Percentiles rank a stretch among this genome's conserved stretches.
phyloP scores from a whole-genome alignment of 1,284 basidiomycete genomes.

The Ustilago curta region DNA sequence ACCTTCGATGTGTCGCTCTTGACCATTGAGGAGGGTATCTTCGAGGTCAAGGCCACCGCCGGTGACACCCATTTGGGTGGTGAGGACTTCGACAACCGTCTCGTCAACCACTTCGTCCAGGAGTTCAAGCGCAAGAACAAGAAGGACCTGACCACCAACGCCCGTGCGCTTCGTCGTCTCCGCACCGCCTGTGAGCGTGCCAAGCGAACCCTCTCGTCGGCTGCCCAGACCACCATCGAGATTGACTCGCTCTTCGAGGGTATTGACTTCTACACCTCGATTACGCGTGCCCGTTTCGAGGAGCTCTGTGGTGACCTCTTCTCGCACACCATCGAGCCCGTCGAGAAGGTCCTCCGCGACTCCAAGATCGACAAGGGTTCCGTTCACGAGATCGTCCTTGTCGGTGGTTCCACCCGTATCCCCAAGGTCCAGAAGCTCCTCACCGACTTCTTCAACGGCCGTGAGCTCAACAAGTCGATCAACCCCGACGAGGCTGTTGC shows the following conservation, averaged over 20 bases:
- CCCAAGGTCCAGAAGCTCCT: constrained; percentile 98
- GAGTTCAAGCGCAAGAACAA: constrained; percentile 99
- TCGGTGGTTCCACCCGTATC: constrained; percentile 98
- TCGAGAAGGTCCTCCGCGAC: constrained; percentile 98
- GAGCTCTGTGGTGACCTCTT: constrained; percentile 97
- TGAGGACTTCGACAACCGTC: constrained; percentile 96
- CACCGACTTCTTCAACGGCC: constrained; percentile 96
- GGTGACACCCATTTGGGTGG: constrained; percentile 99
- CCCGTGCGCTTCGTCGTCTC: constrained; percentile 95
- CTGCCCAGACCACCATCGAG: constrained; percentile 95
- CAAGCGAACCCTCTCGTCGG: constrained; percentile 97
- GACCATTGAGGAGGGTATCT: constrained; percentile 98
- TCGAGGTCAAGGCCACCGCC: constrained; percentile 98
- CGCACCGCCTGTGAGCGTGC: constrained; percentile 98
- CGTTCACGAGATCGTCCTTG: constrained; percentile 96
- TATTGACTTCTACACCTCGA: constrained; percentile 97
- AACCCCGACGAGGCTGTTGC: constrained; percentile 99
- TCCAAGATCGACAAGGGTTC: constrained; percentile 92
- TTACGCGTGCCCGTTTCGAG: constrained; percentile 99
- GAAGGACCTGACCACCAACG: constrained; percentile 91
- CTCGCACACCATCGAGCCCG: constrained; percentile 95
- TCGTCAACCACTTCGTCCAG: constrained; percentile 97
- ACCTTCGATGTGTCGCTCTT: constrained; percentile 99
- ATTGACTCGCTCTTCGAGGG: constrained; percentile 98
- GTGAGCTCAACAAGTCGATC: constrained; percentile 76